These are phyloP conservation scores for Nasturtium officinale DNA, from an alignment of 345 rosid genomes.

Conservation along the genomic window DNA sequence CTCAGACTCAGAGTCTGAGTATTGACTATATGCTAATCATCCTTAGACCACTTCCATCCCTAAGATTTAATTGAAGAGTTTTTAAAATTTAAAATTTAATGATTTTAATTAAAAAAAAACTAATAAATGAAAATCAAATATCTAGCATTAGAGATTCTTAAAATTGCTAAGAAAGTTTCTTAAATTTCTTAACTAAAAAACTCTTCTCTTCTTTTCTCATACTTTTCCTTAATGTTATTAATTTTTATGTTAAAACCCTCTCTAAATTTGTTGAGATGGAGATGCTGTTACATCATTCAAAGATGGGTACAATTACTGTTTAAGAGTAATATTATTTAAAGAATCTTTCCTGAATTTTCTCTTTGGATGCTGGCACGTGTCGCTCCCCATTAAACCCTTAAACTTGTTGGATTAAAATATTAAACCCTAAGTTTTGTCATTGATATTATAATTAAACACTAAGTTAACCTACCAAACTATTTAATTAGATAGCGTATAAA, in stretches of 20 bases:
- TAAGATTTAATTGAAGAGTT: too few relatives aligned
- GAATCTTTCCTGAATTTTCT: constrained; percentile 19
- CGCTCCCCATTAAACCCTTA: constrained; percentile 22
- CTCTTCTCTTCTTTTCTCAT: too few relatives aligned
- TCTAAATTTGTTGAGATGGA: too few relatives aligned
- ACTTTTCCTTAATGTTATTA: too few relatives aligned
- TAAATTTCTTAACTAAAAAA: too few relatives aligned
- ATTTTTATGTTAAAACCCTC: too few relatives aligned
- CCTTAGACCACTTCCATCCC: too few relatives aligned
- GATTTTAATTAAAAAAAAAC: too few relatives aligned
- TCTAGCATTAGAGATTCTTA: too few relatives aligned
- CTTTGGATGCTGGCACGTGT: constrained; percentile 34
- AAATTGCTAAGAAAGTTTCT: too few relatives aligned
- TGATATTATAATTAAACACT: constrained; percentile 14
- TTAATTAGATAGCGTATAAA: constrained; percentile 30
- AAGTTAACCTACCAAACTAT: constrained; percentile 33
- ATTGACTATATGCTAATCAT: constrained; percentile 16
- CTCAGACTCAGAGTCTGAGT: not conserved
- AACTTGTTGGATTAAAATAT: constrained; percentile 27
- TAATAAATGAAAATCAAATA: too few relatives aligned
- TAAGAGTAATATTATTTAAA: not conserved
- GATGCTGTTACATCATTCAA: constrained; percentile 21
- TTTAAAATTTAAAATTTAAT: too few relatives aligned
- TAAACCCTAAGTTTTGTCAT: constrained; percentile 28
- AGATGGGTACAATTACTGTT: constrained; percentile 16